Base-by-base conservation (phyloP, 495 filamentous ascomycete genomes). In the Beverwykella pulmonaria region DNA sequence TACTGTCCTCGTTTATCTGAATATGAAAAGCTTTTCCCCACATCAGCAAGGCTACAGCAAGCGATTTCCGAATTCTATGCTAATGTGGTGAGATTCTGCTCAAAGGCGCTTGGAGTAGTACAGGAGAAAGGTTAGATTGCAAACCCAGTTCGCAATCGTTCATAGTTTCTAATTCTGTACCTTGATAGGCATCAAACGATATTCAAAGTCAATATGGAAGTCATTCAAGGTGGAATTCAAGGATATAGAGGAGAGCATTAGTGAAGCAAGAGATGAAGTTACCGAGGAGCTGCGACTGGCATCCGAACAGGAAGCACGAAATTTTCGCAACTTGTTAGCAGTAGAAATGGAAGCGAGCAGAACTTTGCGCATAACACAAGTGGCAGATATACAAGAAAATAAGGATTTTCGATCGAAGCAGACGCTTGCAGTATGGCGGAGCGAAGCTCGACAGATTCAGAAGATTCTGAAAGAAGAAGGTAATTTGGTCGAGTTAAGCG, bases 201-300 rank as follows among this genome's bases (percentile, higher is more conserved):
- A 34, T n/a, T 67, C 46, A 39, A 67, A 60, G 63, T 60, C 63
- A 53, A 53, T 60, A 60, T 67, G 63, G 63, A 67, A 67, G 32
- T 32, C 63, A 60, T 67, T 67, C 46, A 60, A 60, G 29, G 55
- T 60, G 26, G 63, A 67, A 7, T 67, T 60, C 46, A 53, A 67
- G 47, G 63, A 67, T 26, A 67, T 47, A 60, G 63, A 67, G 46
- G 63, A 67, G 47, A 61, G 26, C 55, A 22, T 67, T 60, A 60
- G 44, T 53, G 63, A 36, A 53, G 63, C 63, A 52, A 67, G 53
- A 47, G 41, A 67, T 49, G 63, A 67, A 67, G 63, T 67, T 25
- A 53, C 25, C 10, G 63, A 67, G 46, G 63, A 67, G 49, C 55
- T 67, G 27, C 55, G 53, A 60, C 55, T 67, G 7, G 63, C 63